phyloP scores from a whole-genome alignment of 495 filamentous ascomycete genomes.

The Penicillium maclennaniae region DNA sequence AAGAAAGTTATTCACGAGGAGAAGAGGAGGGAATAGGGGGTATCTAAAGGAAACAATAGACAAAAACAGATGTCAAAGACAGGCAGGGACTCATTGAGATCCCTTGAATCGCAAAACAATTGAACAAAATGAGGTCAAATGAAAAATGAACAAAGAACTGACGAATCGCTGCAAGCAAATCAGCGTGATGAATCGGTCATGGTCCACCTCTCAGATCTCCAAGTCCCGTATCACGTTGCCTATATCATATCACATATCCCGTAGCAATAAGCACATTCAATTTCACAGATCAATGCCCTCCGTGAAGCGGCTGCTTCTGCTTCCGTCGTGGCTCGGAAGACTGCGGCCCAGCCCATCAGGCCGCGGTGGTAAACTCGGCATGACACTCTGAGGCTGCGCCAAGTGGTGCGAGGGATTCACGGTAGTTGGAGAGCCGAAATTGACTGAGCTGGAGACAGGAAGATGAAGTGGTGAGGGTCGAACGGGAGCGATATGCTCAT shows the following conservation, averaged over 20 bases:
- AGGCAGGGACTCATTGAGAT: neutral
- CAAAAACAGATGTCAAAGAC: slow-evolving; percentile 4
- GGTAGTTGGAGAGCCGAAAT: slow-evolving; percentile 23
- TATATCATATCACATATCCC: slow-evolving; percentile 26
- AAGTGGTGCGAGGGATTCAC: slow-evolving; percentile 20
- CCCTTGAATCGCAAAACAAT: slow-evolving; percentile 2
- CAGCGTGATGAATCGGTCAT: slow-evolving; percentile 4
- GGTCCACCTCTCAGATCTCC: slow-evolving; percentile 1
- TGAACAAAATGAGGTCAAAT: neutral
- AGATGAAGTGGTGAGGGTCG: slow-evolving; percentile 49
- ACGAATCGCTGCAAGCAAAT: slow-evolving; percentile 3
- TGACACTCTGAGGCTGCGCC: slow-evolving; percentile 23
- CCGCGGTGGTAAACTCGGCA: slow-evolving; percentile 23
- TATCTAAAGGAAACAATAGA: slow-evolving; percentile 13
- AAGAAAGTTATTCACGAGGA: slow-evolving; percentile 2
- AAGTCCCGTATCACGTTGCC: slow-evolving; percentile 17
- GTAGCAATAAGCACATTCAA: slow-evolving; percentile 9
- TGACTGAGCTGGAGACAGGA: slow-evolving; percentile 43
- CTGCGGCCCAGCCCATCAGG: slow-evolving; percentile 51
- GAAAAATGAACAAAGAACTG: neutral
- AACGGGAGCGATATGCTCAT: slow-evolving; percentile 32
- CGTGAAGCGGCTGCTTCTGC: slow-evolving; percentile 53
- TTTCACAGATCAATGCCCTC: slow-evolving; percentile 37
- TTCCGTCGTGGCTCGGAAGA: slow-evolving; percentile 52
- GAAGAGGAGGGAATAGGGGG: slow-evolving; percentile 10